Evolutionary conservation across 148 eudicot species (phyloP), one percentile per base, ranked within the genome.

Genomic region (Limonium bicolor): DNA sequence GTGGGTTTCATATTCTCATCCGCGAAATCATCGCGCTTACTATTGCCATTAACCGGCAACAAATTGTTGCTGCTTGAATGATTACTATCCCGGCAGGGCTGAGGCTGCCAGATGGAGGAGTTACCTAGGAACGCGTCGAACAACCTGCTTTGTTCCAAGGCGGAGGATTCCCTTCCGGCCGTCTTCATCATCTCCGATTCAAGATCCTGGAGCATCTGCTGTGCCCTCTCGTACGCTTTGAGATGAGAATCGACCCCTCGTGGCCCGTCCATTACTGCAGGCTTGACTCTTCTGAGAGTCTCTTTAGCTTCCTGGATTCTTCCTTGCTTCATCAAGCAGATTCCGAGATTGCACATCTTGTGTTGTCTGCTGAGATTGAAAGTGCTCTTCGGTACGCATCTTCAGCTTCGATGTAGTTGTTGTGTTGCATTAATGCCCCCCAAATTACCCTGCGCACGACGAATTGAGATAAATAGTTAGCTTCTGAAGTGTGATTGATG

Each of bases 371-470:
- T 41, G 93, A 74, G 20, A 90, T 77, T 54, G 70, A 33, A 1
- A 90, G 62, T 32, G 99, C 99, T 59, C 93, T 68, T 5, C 99
- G 56, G 32, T 84, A 90, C 12, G 99, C 95, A 48, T 90, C 95
- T 39, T 90, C 99, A 5, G 99, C 99, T 59, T 90, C 95, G 6
- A 45, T 57, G 58, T 90, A 85, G 64, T 76, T 85, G 78, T 54
- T 80, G 41, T 84, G 85, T 51, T 90, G 99, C 99, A 90, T 90
- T 27, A 90, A 36, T 28, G 99, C 88, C 99, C 99, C 99, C 95
- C 62, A 92, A 60, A 50, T 92, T 92, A 3, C 99, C 99, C 99
- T 90, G 81, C 33, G 60, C 40, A 21, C 45, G 4, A 11, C 4
- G 11, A 48, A 45, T 22, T 13, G 9, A 13, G 4, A 11, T 10